phyloP scores from a whole-genome alignment of 148 eudicot genomes.

The Rhododendron simsii region DNA sequence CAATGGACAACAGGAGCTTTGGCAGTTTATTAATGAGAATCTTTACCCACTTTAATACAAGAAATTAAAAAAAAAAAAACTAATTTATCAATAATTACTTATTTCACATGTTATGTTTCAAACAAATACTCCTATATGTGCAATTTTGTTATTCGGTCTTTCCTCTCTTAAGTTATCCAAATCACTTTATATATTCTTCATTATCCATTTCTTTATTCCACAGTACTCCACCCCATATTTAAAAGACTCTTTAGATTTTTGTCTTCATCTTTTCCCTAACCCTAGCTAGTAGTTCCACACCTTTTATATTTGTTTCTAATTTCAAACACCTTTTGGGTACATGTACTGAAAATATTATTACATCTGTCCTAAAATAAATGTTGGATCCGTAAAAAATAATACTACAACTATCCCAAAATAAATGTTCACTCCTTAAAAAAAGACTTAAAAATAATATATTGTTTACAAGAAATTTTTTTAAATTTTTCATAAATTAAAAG shows the following conservation, averaged over 20 bases:
- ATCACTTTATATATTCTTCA: constrained; percentile 30
- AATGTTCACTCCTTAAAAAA: no score
- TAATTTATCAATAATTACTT: no score
- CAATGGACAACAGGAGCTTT: background rate
- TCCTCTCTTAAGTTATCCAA: constrained; percentile 22
- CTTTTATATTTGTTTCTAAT: background rate
- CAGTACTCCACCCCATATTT: constrained; percentile 10
- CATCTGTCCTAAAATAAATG: no score
- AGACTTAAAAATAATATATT: no score
- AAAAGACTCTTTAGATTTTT: constrained; percentile 22
- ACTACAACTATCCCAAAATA: no score
- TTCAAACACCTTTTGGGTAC: background rate
- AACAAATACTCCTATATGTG: background rate
- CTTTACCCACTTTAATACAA: background rate
- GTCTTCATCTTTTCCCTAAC: constrained; percentile 18
- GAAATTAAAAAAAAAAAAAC: background rate
- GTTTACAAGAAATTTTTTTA: no score
- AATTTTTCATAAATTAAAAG: no score
- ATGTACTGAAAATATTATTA: background rate
- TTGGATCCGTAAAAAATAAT: no score
- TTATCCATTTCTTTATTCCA: constrained; percentile 26
- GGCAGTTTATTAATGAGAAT: background rate
- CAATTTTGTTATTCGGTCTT: background rate
- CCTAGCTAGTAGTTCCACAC: background rate
- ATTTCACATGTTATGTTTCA: background rate